Base-by-base conservation (phyloP, 1,139 yeast genomes). In the Scheffersomyces titani region DNA sequence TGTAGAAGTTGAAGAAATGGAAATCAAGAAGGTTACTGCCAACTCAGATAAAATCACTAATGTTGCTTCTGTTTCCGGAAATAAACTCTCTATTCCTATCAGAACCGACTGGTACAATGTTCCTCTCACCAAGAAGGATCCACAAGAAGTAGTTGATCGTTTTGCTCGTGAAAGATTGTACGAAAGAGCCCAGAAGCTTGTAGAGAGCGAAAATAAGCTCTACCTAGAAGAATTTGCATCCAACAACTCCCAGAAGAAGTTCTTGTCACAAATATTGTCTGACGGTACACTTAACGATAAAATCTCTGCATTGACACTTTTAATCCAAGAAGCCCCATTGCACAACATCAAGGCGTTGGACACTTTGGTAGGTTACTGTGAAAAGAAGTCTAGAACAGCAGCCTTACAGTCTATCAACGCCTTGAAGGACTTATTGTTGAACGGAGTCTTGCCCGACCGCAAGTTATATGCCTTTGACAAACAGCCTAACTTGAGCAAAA, bases 271-370 rank as follows among this genome's bases (percentile, higher is more conserved):
- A 73, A 89, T 94, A 62, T 82, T 94, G 67, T 82, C 93, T 6
- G 90, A 88, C 61, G 99, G 99, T 90, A 94, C 99, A 0, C 81
- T 94, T 64, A 89, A 87, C 66, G 99, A 94, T 88, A 93, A 94
- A 75, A 90, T 94, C 57, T 91, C 98, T 52, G 98, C 99, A 0
- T 81, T 94, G 67, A 93, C 99, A 0, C 84, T 94, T 69, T 79
- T 94, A 70, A 85, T 93, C 52, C 98, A 94, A 70, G 99, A 94
- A 75, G 92, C 98, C 3, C 99, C 99, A 5, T 71, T 92, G 57
- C 99, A 94, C 70, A 90, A 96, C 63, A 70, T 88, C 58, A 90
- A 91, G 70, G 92, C 97, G 0, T 78, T 96, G 57, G 97, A 92
- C 61, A 88, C 89, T 36, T 76, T 94, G 62, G 72, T 91, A 57